These are phyloP conservation scores for Catharanthus roseus DNA, from an alignment of 257 asterid species.

Conservation along the genomic window DNA sequence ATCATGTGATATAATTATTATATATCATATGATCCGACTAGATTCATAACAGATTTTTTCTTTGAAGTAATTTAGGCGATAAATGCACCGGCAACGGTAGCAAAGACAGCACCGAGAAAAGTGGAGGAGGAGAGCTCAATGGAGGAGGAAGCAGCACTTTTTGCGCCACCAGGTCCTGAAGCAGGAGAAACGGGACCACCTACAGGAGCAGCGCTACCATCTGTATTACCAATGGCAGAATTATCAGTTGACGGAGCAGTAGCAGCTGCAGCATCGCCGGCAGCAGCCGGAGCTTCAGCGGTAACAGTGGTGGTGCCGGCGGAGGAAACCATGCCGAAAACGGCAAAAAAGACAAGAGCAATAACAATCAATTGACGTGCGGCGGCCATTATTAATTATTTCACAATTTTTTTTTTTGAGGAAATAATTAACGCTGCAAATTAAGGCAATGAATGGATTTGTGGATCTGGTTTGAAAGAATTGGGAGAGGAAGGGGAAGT, in stretches of 20 bases:
- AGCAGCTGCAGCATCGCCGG: conserved; percentile 3
- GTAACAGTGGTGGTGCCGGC: conserved; percentile 2
- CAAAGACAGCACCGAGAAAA: conserved; percentile 23
- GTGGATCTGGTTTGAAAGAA: background rate
- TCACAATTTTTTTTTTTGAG: no score
- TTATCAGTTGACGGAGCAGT: conserved; percentile 8
- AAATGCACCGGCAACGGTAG: conserved; percentile 35
- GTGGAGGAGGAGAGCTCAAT: conserved; percentile 15
- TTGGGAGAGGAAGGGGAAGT: background rate
- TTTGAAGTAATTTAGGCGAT: conserved; percentile 26
- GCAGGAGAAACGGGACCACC: conserved; percentile 46
- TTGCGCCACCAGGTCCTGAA: conserved; percentile 8
- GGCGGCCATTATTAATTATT: conserved; percentile 15
- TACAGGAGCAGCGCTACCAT: conserved; percentile 44
- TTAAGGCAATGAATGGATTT: no score
- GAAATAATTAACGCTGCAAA: no score
- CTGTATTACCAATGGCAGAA: conserved; percentile 1
- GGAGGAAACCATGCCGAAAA: conserved; percentile 36
- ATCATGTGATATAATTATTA: no score
- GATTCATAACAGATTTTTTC: no score
- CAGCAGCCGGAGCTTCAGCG: conserved; percentile 3
- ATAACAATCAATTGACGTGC: conserved; percentile 24
- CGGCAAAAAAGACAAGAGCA: conserved; percentile 47
- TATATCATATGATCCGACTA: no score
- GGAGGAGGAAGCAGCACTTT: conserved; percentile 17